A percentile compares a stretch with the other conserved stretches of the same genome.
These are phyloP conservation scores for Zelopaecilomyces penicillatus DNA, from an alignment of 2,329 filamentous ascomycete genomes.

Conservation along the genomic window DNA sequence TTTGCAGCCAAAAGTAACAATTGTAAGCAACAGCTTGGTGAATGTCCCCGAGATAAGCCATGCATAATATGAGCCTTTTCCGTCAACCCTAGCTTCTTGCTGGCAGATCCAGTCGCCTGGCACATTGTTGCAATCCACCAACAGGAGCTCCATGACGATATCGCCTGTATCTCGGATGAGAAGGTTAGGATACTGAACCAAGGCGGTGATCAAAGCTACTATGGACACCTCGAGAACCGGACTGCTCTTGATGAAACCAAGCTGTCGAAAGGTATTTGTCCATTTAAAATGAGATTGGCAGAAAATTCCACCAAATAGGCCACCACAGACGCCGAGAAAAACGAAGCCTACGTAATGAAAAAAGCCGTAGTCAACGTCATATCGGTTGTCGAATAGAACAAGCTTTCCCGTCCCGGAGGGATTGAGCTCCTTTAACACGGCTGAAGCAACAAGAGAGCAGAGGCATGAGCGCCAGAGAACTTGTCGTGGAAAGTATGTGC, in stretches of 20 bases:
- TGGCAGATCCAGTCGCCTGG: too few species aligned
- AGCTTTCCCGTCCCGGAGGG: conserved; percentile 52
- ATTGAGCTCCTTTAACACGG: conserved; percentile 48
- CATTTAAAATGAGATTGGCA: conserved; percentile 50
- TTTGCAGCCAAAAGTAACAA: conserved; percentile 51
- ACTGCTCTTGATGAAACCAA: conserved; percentile 42
- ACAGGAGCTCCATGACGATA: too few species aligned
- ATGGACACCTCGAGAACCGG: conserved; percentile 48
- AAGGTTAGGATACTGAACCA: conserved; percentile 27
- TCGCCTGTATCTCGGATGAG: too few species aligned
- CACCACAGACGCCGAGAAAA: conserved; percentile 47
- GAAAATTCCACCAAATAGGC: conserved; percentile 50
- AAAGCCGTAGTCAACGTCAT: conserved; percentile 45
- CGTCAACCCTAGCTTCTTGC: too few species aligned
- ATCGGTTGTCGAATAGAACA: conserved; percentile 52
- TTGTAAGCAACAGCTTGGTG: conserved; percentile 47
- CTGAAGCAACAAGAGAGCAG: conserved; percentile 47
- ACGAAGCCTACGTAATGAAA: conserved; percentile 50
- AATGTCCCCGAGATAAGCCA: conserved; percentile 45
- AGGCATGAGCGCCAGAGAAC: conserved; percentile 49
- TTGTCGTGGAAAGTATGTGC: conserved; percentile 50
- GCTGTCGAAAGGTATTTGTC: conserved; percentile 45
- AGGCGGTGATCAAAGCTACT: conserved; percentile 43
- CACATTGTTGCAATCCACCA: too few species aligned
- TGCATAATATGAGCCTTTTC: conserved; percentile 20